Percentiles rank a stretch among this genome's conserved stretches.
These are phyloP conservation scores for Diaporthe vexans DNA, from an alignment of 2,329 filamentous ascomycete species.

Conservation along the genomic window DNA sequence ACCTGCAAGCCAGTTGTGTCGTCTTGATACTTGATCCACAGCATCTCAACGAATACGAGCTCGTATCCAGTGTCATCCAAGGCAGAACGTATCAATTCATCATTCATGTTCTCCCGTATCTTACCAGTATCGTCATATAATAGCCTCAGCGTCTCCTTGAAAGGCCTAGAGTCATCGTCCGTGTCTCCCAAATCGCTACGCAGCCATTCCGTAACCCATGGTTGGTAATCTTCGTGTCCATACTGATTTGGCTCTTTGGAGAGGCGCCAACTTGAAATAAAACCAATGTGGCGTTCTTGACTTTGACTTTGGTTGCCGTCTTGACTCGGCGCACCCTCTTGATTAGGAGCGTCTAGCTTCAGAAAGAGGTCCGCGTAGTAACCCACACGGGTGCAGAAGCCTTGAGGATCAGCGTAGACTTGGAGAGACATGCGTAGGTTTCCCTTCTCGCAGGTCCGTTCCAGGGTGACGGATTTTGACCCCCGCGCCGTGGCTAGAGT, in stretches of 20 bases:
- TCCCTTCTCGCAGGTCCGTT: neutral
- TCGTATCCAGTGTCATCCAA: neutral
- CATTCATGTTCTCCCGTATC: neutral
- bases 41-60: slow-evolving; percentile 13
- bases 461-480: neutral
- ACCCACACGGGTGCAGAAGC: slow-evolving; percentile 10
- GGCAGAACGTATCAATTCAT: neutral
- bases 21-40: slow-evolving; percentile 15
- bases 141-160: slow-evolving; percentile 22
- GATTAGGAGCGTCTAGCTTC: neutral
- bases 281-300: neutral
- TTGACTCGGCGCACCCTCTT: neutral
- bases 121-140: neutral
- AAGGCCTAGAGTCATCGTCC: slow-evolving; percentile 4
- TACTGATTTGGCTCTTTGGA: neutral
- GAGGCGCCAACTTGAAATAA: slow-evolving; percentile 22
- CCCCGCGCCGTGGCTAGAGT: neutral
- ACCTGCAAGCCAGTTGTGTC: neutral
- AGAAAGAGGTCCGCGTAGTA: slow-evolving; percentile 25
- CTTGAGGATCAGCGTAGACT: slow-evolving; percentile 15
- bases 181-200: neutral
- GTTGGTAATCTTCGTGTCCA: neutral
- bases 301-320: no score
- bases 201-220: slow-evolving; percentile 29
- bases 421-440: slow-evolving; percentile 1